Percentiles rank a stretch among this genome's conserved stretches.
These are phyloP conservation scores for Agarophyton chilense DNA, from an alignment of 23 red algal species.

Conservation along the genomic window DNA sequence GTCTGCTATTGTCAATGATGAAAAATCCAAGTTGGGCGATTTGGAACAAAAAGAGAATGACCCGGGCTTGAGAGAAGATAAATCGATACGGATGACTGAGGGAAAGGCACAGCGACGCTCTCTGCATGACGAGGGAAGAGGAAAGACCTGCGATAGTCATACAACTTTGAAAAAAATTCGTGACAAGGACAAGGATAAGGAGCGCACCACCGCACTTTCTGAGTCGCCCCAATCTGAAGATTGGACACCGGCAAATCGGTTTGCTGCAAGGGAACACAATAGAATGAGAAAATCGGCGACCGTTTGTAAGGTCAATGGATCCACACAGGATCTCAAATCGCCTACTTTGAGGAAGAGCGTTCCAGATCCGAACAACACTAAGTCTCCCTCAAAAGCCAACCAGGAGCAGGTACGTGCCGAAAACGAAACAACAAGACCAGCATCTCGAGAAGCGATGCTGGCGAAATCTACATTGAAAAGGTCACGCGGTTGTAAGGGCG, in stretches of 20 bases:
- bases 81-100: neutral
- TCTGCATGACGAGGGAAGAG: neutral
- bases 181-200: neutral
- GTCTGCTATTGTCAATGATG: neutral
- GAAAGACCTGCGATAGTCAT: neutral
- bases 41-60: neutral
- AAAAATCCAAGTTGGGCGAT: neutral
- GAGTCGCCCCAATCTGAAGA: neutral
- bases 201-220: neutral
- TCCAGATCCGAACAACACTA: neutral
- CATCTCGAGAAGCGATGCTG: no score
- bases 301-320: neutral
- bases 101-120: neutral
- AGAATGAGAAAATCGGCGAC: neutral
- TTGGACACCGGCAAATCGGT: neutral
- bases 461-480: no score
- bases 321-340: neutral
- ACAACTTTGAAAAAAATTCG: neutral
- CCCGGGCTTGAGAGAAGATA: neutral
- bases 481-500: no score
- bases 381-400: neutral
- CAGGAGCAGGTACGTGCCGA: neutral
- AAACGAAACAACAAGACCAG: no score
- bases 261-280: neutral
- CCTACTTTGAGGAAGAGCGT: neutral